A percentile compares a stretch with the other conserved stretches of the same genome.
These are phyloP conservation scores for Boletus rufocinnamomeus DNA, from an alignment of 768 basidiomycete species.

Conservation along the genomic window DNA sequence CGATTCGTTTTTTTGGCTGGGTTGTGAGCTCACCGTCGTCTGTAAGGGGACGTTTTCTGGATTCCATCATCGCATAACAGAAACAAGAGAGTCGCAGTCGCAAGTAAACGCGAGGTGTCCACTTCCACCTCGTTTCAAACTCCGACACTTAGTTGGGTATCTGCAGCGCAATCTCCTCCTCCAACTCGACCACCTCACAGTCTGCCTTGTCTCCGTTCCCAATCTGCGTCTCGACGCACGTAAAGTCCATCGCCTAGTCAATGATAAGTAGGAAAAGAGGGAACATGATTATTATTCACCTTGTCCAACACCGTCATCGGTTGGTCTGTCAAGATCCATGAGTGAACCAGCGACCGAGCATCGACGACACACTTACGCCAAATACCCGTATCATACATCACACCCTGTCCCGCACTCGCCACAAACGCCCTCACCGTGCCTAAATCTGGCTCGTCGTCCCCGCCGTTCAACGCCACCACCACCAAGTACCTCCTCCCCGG, in stretches of 20 bases:
- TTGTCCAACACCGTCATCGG: conserved; percentile 83
- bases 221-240: conserved; percentile 93
- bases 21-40: conserved; percentile 49
- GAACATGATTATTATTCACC: conserved; percentile 37
- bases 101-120: conserved; percentile 14
- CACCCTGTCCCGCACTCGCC: conserved; percentile 78
- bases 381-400: conserved; percentile 77
- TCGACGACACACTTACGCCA: conserved; percentile 74
- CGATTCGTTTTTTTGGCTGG: conserved; percentile 57
- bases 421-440: conserved; percentile 77
- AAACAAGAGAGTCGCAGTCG: conserved; percentile 15
- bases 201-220: conserved; percentile 76
- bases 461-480: conserved; percentile 80
- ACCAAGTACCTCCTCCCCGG: conserved; percentile 70
- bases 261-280: conserved; percentile 9
- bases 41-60: conserved; percentile 58
- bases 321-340: conserved; percentile 61
- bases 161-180: not conserved
- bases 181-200: conserved; percentile 78
- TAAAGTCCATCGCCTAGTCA: conserved; percentile 68
- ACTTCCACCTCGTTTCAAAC: conserved; percentile 26
- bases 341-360: conserved; percentile 1
- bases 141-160: conserved; percentile 22
- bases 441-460: conserved; percentile 76
- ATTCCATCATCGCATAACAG: conserved; percentile 45